Evolutionary conservation across 2,329 filamentous ascomycete genomes (phyloP), one percentile per base, ranked within the genome.

Genomic region (Alternaria arbusti): DNA sequence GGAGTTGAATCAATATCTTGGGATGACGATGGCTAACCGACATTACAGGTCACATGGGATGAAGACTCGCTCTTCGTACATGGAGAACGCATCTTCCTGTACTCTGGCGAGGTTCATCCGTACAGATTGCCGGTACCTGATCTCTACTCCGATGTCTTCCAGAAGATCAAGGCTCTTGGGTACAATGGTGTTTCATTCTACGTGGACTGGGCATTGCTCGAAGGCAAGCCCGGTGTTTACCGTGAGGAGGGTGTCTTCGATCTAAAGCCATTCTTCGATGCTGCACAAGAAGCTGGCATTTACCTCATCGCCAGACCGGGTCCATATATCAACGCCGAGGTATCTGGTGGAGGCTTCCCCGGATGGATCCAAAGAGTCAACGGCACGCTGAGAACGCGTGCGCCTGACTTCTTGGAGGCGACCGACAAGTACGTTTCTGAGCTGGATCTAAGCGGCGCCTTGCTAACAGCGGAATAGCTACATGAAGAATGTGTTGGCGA

Each of bases 121-220:
- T 94, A 85, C 56, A 85, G 87, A 69, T 79, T 90, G 1, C 88
- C 89, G 1, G 88, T 90, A 2, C 84, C 87, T 3, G 82, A 83
- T 51, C 82, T 91, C 5, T 90, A 89, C 83, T 83, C 91, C 9
- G 92, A 95, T 68, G 75, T 95, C 2, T 90, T 96, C 70, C 90
- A 96, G 72, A 96, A 96, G 80, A 88, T 95, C 78, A 94, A 91
- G 78, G 90, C 91, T 0, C 80, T 94, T 2, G 93, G 93, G 0
- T 94, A 93, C 80, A 95, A 91, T 70, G 86, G 88, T 47, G 90
- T 94, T 1, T 93, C 91, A 0, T 93, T 94, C 77, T 95, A 95
- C 72, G 84, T 90, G 7, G 86, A 94, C 70, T 96, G 92, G 93
- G 91, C 90, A 4, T 81, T 95, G 3, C 78, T 93, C 0, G 92